Conservation (phyloP, 257 asterid species). For the Leonotis leonurus region DNA sequence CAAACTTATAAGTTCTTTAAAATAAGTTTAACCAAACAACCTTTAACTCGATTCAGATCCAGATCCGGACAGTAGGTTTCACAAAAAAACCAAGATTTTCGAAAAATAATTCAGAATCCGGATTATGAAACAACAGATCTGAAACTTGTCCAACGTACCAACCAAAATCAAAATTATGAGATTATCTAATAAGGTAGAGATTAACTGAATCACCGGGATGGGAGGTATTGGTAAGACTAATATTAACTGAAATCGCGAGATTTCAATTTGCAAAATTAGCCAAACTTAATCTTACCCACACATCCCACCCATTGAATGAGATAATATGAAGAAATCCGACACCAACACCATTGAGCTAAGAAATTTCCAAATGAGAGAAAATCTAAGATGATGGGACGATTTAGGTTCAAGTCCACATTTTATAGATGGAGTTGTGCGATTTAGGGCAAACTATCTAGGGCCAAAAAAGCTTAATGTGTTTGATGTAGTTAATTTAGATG, state of each 20-base stretch:
- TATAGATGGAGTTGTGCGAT: not conserved
- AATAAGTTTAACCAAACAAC: no score
- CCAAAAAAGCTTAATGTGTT: not conserved
- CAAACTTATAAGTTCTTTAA: no score
- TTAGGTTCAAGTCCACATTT: not conserved
- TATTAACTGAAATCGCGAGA: not conserved
- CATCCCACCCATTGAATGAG: not conserved
- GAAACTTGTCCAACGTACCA: no score
- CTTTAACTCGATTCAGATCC: no score
- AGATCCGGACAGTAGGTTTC: no score
- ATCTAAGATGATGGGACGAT: not conserved
- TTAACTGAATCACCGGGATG: not conserved
- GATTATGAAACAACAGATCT: no score
- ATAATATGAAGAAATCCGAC: not conserved
- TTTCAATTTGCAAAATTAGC: not conserved
- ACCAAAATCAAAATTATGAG: no score
- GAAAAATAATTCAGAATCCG: no score
- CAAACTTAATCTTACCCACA: not conserved
- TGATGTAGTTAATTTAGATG: not conserved
- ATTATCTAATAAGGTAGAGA: not conserved
- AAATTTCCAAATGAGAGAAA: not conserved
- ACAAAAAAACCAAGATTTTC: no score
- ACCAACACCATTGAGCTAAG: not conserved
- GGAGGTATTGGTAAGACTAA: slow-evolving; percentile 6
- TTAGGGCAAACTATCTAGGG: no score